A percentile compares a stretch with the other conserved stretches of the same genome.
These are phyloP conservation scores for Alternaria panax DNA, from an alignment of 2,329 filamentous ascomycete genomes.

Conservation along the genomic window DNA sequence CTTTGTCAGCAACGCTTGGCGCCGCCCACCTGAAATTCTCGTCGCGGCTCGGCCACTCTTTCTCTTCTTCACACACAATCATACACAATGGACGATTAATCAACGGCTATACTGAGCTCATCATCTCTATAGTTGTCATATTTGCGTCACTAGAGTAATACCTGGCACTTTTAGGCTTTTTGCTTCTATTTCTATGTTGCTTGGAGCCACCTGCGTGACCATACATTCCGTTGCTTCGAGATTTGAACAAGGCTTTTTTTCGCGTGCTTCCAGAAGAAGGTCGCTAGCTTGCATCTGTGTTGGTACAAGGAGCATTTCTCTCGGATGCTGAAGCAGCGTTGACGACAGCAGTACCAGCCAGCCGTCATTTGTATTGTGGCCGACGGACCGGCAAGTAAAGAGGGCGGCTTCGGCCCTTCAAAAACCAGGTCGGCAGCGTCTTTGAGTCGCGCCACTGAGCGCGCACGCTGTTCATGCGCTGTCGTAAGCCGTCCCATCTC, in stretches of 20 bases:
- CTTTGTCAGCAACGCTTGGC: slow-evolving; percentile 28
- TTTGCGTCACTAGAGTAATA: slow-evolving; percentile 53
- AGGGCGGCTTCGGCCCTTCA: neutral
- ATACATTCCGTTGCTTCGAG: slow-evolving; percentile 30
- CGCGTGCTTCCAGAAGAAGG: neutral
- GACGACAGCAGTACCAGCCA: neutral
- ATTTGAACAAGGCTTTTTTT: neutral
- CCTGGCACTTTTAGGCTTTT: slow-evolving; percentile 49
- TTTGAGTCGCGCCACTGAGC: neutral
- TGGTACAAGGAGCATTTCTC: neutral
- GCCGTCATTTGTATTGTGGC: neutral
- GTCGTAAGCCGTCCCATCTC: neutral
- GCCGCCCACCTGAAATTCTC: slow-evolving; percentile 27
- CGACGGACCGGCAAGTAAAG: neutral
- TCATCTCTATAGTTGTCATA: slow-evolving; percentile 55
- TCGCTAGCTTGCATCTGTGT: neutral
- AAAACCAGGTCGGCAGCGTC: slow-evolving; percentile 1
- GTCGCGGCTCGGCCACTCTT: slow-evolving; percentile 13
- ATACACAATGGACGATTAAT: slow-evolving; percentile 54
- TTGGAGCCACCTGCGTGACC: slow-evolving; percentile 52
- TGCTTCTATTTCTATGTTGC: slow-evolving; percentile 41
- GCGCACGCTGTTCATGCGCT: neutral
- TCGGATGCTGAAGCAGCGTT: neutral
- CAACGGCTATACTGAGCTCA: slow-evolving; percentile 50
- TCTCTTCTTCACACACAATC: slow-evolving; percentile 50